Evolutionary conservation across 2,329 filamentous ascomycete genomes (phyloP).

Genomic region (Raffaelea albimanens): DNA sequence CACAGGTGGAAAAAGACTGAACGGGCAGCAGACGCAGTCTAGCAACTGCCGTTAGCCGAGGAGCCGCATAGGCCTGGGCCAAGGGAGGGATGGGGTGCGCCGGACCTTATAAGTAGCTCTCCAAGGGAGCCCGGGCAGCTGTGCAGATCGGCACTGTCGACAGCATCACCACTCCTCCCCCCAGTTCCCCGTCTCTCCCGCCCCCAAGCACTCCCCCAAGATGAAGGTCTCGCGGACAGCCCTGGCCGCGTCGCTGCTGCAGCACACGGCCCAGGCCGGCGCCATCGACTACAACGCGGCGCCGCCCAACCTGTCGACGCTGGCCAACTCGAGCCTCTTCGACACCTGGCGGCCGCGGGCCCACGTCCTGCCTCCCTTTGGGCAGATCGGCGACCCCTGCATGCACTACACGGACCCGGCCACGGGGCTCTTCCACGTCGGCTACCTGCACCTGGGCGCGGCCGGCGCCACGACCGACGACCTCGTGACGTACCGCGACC

Average conservation of each 20-base stretch:
- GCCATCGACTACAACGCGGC: conserved; percentile 2
- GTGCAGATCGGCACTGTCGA: no score
- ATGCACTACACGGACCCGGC: conserved; percentile 2
- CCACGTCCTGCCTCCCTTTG: conserved; percentile 2
- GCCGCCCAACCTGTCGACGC: conserved; percentile 1
- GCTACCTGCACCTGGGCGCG: no score
- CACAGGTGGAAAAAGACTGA: background rate
- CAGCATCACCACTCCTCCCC: no score
- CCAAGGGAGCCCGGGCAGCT: no score
- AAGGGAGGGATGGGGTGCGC: no score
- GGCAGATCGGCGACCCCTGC: conserved; percentile 3
- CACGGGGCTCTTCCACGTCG: conserved; percentile 2
- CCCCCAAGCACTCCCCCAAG: no score
- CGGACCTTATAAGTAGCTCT: no score
- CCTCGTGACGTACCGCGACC: conserved; percentile 1
- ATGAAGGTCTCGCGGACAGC: background rate
- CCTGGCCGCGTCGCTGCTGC: background rate
- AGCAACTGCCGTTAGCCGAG: no score
- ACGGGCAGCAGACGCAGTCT: no score
- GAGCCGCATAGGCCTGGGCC: no score
- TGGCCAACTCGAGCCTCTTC: conserved; percentile 2
- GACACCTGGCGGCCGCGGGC: conserved; percentile 1
- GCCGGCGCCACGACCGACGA: conserved; percentile 1
- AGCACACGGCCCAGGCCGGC: background rate
- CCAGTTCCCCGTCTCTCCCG: background rate